Conservation (phyloP, 352 stramenopile genomes). For the Globisporangium solare region DNA sequence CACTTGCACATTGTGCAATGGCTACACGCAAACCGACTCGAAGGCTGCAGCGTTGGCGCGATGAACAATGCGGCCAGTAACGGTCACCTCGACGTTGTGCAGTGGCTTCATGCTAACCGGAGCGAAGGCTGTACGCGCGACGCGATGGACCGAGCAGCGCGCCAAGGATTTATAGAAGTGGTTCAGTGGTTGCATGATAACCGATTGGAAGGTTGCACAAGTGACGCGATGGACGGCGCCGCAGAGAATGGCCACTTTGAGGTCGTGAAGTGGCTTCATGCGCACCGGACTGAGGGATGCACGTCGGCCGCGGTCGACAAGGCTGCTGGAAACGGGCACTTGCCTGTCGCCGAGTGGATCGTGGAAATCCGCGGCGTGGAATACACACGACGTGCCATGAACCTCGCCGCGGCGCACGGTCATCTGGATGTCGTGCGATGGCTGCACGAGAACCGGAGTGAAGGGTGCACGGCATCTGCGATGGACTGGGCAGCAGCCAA, state of each 20-base stretch:
- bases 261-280: conserved; percentile 1
- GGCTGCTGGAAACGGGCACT: not conserved
- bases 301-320: conserved; percentile 5
- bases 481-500: conserved; percentile 9
- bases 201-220: not conserved
- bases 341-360: conserved; percentile 6
- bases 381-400: conserved; percentile 4
- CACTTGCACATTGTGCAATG: conserved; percentile 51
- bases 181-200: conserved; percentile 9
- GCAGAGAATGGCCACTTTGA: not conserved
- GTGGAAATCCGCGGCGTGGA: conserved; percentile 1
- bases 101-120: conserved; percentile 2
- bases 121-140: conserved; percentile 2
- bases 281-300: conserved; percentile 5
- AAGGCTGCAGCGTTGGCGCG: conserved; percentile 5
- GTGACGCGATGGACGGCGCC: not conserved
- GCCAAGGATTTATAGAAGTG: not conserved
- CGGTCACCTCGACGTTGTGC: conserved; percentile 2
- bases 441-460: conserved; percentile 5
- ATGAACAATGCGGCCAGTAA: conserved; percentile 7
- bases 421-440: conserved; percentile 4
- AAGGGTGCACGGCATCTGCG: conserved; percentile 1
- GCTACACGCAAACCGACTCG: conserved; percentile 37
- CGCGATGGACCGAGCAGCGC: conserved; percentile 8
- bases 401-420: conserved; percentile 1